phyloP scores from a whole-genome alignment of 1,284 basidiomycete species.

The Austroboletus novae-zelandiae region DNA sequence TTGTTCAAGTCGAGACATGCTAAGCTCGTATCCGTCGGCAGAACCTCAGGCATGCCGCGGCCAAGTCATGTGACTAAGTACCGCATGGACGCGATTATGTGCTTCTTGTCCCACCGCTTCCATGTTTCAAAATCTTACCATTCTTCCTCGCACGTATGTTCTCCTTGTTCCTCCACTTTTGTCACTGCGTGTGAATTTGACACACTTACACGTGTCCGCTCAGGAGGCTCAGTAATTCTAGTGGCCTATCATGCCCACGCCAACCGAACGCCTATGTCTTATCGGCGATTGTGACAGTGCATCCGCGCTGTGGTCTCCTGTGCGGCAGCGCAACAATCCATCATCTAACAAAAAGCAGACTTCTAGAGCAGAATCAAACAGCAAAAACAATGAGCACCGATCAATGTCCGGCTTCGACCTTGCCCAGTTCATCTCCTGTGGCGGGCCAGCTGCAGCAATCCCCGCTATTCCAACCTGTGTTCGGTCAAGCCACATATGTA shows the following conservation, averaged over 20 bases:
- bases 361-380: neutral
- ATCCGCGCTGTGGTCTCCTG: neutral
- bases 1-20: neutral
- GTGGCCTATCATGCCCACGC: neutral
- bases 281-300: constrained; percentile 3
- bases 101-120: neutral
- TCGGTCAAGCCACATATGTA: neutral
- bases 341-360: neutral
- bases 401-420: constrained; percentile 8
- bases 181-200: neutral
- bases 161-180: neutral
- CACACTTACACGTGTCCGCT: neutral
- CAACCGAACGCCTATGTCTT: neutral
- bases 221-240: neutral
- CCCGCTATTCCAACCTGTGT: neutral
- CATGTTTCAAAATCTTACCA: neutral
- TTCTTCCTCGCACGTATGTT: neutral
- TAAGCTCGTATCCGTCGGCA: neutral
- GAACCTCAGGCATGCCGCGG: neutral
- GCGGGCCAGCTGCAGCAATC: neutral
- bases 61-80: neutral
- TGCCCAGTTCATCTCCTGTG: neutral
- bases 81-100: neutral
- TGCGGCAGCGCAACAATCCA: neutral
- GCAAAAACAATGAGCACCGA: neutral